Evolutionary conservation across 106 monocot genomes (phyloP).

Genomic region (Acorus gramineus): DNA sequence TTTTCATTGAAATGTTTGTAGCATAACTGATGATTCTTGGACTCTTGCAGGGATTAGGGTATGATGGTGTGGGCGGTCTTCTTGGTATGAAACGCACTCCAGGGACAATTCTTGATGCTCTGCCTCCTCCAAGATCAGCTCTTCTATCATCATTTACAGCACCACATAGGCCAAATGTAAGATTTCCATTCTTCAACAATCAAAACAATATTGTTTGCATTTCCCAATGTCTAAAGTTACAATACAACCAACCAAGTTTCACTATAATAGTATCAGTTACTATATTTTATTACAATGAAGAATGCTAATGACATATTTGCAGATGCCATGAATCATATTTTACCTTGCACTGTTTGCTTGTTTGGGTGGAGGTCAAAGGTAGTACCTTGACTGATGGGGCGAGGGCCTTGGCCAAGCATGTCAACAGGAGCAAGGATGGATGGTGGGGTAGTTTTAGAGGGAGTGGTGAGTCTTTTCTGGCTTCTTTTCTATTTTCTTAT

Average conservation of each 20-base stretch:
- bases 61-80: slow-evolving; percentile 62
- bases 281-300: not conserved
- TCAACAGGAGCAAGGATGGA: slow-evolving; percentile 48
- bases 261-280: not conserved
- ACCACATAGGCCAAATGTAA: slow-evolving; percentile 55
- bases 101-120: slow-evolving; percentile 54
- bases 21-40: not conserved
- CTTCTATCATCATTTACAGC: slow-evolving; percentile 50
- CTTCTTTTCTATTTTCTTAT: too few relatives aligned
- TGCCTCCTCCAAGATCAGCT: slow-evolving; percentile 69
- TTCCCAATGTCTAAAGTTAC: too few relatives aligned
- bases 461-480: slow-evolving; percentile 38
- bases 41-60: slow-evolving; percentile 36
- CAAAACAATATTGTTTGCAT: too few relatives aligned
- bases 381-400: slow-evolving; percentile 63
- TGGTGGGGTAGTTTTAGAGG: slow-evolving; percentile 79
- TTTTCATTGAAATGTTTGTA: not conserved
- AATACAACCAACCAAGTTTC: too few relatives aligned
- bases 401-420: slow-evolving; percentile 90
- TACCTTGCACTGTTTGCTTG: slow-evolving; percentile 7
- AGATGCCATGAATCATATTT: not conserved
- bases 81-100: slow-evolving; percentile 63
- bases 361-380: slow-evolving; percentile 47
- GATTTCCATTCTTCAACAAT: not conserved
- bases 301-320: not conserved